Evolutionary conservation across 106 monocot genomes (phyloP).

Genomic region (Platanthera zijinensis): DNA sequence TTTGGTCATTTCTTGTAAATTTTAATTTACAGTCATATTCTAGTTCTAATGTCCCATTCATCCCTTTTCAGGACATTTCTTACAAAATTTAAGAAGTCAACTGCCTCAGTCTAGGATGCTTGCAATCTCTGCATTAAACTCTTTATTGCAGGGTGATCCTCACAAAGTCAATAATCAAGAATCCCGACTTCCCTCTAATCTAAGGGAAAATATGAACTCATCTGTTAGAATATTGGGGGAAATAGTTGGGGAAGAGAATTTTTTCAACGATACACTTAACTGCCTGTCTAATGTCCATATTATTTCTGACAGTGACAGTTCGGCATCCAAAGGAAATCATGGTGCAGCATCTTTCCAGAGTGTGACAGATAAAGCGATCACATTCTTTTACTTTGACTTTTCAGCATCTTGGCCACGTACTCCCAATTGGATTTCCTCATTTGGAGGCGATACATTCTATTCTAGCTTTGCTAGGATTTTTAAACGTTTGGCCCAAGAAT

Average conservation of each 20-base stretch:
- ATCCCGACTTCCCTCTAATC: conserved; percentile 16
- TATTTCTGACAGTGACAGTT: conserved; percentile 62
- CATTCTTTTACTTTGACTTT: conserved; percentile 95
- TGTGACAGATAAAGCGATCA: conserved; percentile 73
- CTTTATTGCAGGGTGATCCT: conserved; percentile 57
- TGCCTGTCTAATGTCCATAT: conserved; percentile 93
- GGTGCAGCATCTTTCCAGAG: conserved; percentile 71
- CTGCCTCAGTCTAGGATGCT: conserved; percentile 98
- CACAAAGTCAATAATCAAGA: conserved; percentile 32
- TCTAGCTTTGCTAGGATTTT: conserved; percentile 89
- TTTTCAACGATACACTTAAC: conserved; percentile 66
- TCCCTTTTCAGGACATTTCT: conserved; percentile 63
- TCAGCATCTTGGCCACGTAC: conserved; percentile 94
- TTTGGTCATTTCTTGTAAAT: neutral
- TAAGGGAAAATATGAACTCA: conserved; percentile 20
- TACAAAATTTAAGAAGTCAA: conserved; percentile 79
- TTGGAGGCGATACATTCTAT: conserved; percentile 62
- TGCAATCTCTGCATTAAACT: conserved; percentile 85
- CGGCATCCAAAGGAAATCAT: conserved; percentile 47
- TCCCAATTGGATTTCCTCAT: conserved; percentile 80
- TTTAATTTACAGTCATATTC: conserved; percentile 4
- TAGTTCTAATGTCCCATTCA: conserved; percentile 9
- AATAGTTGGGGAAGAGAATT: conserved; percentile 64
- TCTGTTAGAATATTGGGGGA: conserved; percentile 28
- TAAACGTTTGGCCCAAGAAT: conserved; percentile 84